These are phyloP conservation scores for Xylariales sp. DNA, from an alignment of 2,329 filamentous ascomycete species.

Conservation along the genomic window DNA sequence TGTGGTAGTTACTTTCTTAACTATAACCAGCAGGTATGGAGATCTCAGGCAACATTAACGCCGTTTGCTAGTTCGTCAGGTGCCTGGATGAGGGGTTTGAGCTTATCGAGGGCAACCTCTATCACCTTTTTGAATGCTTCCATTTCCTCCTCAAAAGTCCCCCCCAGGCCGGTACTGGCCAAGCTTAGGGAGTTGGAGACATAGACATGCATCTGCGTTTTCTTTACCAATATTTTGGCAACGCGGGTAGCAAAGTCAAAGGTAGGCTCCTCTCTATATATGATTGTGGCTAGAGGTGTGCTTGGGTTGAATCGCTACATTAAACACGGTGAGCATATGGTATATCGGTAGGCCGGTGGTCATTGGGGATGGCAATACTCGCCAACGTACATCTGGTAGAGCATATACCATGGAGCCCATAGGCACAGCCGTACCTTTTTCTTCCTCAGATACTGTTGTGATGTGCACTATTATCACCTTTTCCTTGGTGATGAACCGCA, in stretches of 20 bases:
- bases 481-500: slow-evolving; percentile 53
- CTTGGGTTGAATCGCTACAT: slow-evolving; percentile 45
- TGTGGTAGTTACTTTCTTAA: no score
- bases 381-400: slow-evolving; percentile 70
- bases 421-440: slow-evolving; percentile 43
- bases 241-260: slow-evolving; percentile 84
- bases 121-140: slow-evolving; percentile 76
- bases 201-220: slow-evolving; percentile 72
- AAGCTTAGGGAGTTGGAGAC: slow-evolving; percentile 86
- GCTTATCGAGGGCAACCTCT: slow-evolving; percentile 58
- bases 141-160: slow-evolving; percentile 90
- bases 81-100: slow-evolving; percentile 32
- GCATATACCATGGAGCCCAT: slow-evolving; percentile 94
- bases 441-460: slow-evolving; percentile 52
- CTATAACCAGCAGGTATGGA: no score
- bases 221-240: slow-evolving; percentile 76
- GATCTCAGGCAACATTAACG: slow-evolving; percentile 3
- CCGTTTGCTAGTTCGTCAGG: slow-evolving; percentile 12
- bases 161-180: slow-evolving; percentile 66
- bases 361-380: no score
- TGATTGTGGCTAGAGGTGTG: slow-evolving; percentile 70
- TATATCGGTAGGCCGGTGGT: no score
- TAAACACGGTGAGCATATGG: no score
- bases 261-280: slow-evolving; percentile 72
- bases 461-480: slow-evolving; percentile 58